Base-by-base conservation (phyloP, 176 grass and related monocot genomes). In the Chloris gayana region DNA sequence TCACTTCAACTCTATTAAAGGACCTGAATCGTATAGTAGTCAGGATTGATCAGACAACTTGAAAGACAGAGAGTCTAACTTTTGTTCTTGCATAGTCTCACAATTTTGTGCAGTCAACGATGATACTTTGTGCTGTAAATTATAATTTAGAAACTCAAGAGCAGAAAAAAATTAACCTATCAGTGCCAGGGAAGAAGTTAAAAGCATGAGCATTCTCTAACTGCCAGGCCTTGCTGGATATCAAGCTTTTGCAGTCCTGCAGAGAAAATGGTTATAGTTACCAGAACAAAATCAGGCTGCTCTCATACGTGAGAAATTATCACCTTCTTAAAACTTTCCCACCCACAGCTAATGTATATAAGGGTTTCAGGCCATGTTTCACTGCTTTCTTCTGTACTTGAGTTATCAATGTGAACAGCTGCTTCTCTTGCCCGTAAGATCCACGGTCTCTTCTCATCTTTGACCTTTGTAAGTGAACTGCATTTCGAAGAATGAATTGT, bases 321-420 rank as follows among this genome's bases (percentile, higher is more conserved):
- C 82, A 98, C 95, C 90, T 94, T 87, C 84, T 93, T 98, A 86
- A 98, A 98, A 77, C 92, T 94, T 79, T 98, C 92, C 95, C 95
- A 98, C 64, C 95, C 92, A 64, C 92, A 98, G 61, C 95, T 98
- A 80, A 98, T 98, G 82, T 94, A 98, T 85, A 98, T 87, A 75
- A 98, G 88, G 35, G 90, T 98, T 74, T 82, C 72, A 49, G 95
- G 90, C 90, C 92, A 98, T 39, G 76, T 89, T 87, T 80, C 77
- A 44, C 39, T 87, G 68, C 73, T 83, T 69, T 90, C 88, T 81
- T 86, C 83, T n/a, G 66, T 74, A 31, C 46, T 83, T 81, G 77
- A 70, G 47, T 84, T 88, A 70, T 98, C 95, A 76, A 94, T 67
- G 44, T 92, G 86, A 89, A 94, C 88, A 26, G 88, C 85, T 78